A percentile compares a stretch with the other conserved stretches of the same genome.
Conservation (phyloP, 2,329 filamentous ascomycete species). For the Sporothrix globosa region DNA sequence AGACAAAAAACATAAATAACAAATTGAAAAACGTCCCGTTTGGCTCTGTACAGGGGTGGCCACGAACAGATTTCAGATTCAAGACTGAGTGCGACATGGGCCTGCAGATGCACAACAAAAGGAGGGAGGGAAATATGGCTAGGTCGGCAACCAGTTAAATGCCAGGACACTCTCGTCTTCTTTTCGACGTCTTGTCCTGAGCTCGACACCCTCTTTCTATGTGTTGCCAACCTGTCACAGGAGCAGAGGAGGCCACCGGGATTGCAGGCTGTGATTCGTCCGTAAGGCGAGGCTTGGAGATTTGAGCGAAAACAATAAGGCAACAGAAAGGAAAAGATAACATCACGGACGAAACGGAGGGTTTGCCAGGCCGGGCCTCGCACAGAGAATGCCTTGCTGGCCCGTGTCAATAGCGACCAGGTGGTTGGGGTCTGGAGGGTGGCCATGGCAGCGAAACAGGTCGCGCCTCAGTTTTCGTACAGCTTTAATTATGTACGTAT, state of each 20-base stretch:
- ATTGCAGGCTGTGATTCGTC: conserved; percentile 28
- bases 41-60: neutral
- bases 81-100: neutral
- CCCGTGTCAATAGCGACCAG: conserved; percentile 14
- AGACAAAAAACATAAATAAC: neutral
- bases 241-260: conserved; percentile 11
- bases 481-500: neutral
- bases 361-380: neutral
- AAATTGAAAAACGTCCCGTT: conserved; percentile 10
- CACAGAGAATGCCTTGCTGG: conserved; percentile 22
- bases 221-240: neutral
- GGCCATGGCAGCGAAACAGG: neutral
- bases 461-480: neutral
- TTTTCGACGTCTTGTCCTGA: conserved; percentile 1
- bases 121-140: neutral
- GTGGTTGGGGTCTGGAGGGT: neutral
- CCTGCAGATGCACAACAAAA: conserved; percentile 12
- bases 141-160: conserved; percentile 11
- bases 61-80: neutral
- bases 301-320: conserved; percentile 5
- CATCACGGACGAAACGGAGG: too few relatives aligned
- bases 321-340: neutral
- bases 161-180: neutral
- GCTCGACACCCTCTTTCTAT: conserved; percentile 3
- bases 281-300: conserved; percentile 27